Conservation (phyloP, 2,329 filamentous ascomycete species). For the Plectosphaerella cucumerina region DNA sequence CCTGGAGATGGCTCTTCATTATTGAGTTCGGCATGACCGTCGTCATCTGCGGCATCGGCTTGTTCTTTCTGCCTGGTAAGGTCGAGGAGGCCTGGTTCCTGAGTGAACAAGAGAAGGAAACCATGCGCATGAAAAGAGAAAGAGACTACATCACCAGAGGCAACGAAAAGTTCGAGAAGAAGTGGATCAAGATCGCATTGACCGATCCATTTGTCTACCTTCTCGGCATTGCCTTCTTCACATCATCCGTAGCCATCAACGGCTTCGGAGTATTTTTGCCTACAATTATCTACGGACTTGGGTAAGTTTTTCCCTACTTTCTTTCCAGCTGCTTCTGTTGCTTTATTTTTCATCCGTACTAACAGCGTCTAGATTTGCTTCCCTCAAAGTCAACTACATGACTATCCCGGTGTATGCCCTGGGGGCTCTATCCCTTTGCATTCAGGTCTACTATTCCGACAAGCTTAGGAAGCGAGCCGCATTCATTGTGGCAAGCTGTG, state of each 20-base stretch:
- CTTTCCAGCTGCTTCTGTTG: no score
- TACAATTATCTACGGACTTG: conserved; percentile 4
- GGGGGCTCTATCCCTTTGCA: conserved; percentile 8
- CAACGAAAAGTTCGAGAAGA: conserved; percentile 20
- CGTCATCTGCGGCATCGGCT: conserved; percentile 20
- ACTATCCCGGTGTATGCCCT: conserved; percentile 13
- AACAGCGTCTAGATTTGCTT: conserved; percentile 3
- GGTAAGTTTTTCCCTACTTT: conserved; percentile 2
- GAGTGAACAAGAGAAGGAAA: conserved; percentile 28
- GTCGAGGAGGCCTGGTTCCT: conserved; percentile 40
- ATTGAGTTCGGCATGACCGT: conserved; percentile 34
- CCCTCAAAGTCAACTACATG: conserved; percentile 12
- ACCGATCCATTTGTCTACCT: conserved; percentile 23
- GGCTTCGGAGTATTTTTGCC: conserved; percentile 24
- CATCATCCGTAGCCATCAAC: conserved; percentile 21
- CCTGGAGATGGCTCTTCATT: conserved; percentile 50
- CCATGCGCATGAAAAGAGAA: conserved; percentile 20
- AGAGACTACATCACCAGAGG: conserved; percentile 21
- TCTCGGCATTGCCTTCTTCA: conserved; percentile 21
- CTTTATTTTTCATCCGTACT: background rate
- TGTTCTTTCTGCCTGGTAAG: conserved; percentile 39
- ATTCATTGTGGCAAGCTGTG: conserved; percentile 20
- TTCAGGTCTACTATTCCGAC: conserved; percentile 19
- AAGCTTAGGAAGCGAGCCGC: conserved; percentile 21
- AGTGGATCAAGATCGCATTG: conserved; percentile 19